Percentiles rank a stretch among this genome's conserved stretches.
Evolutionary conservation across 1,284 basidiomycete genomes (phyloP).

Genomic region (Pisolithus thermaeus): DNA sequence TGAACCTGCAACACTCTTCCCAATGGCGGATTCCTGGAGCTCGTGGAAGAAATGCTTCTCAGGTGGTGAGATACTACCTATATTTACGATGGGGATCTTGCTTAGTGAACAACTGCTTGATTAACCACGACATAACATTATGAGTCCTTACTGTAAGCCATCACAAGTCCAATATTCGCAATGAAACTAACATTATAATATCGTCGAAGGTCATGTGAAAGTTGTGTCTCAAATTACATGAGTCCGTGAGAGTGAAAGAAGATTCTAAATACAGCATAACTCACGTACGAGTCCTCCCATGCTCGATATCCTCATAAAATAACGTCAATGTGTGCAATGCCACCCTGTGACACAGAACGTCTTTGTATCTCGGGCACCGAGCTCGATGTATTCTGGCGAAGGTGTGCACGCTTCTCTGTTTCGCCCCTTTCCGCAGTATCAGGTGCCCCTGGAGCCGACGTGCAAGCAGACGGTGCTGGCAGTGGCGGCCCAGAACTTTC

Average conservation of each 20-base stretch:
- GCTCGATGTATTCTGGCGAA: slow-evolving; percentile 14
- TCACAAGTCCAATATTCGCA: background rate
- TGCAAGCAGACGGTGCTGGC: background rate
- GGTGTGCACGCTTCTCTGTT: slow-evolving; percentile 14
- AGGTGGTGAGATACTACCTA: too few species aligned
- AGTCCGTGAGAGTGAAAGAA: background rate
- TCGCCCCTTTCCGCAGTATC: background rate
- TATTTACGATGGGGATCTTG: too few species aligned
- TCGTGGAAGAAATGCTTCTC: too few species aligned
- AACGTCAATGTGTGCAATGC: slow-evolving; percentile 26
- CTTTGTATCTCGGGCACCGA: slow-evolving; percentile 22
- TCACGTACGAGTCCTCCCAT: background rate
- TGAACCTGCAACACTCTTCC: too few species aligned
- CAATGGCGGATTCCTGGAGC: too few species aligned
- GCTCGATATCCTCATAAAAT: slow-evolving; percentile 9
- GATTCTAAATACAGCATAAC: slow-evolving; percentile 3
- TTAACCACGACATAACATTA: background rate
- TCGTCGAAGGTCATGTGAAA: background rate
- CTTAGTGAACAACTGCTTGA: too few species aligned
- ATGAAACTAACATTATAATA: background rate
- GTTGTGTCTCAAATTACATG: background rate
- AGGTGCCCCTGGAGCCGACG: background rate
- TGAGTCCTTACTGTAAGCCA: background rate
- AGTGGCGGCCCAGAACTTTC: slow-evolving; percentile 1
- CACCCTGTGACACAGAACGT: slow-evolving; percentile 15